A percentile compares a stretch with the other conserved stretches of the same genome.
phyloP scores from a whole-genome alignment of 2,329 filamentous ascomycete genomes.

The Westerdykella sp. region DNA sequence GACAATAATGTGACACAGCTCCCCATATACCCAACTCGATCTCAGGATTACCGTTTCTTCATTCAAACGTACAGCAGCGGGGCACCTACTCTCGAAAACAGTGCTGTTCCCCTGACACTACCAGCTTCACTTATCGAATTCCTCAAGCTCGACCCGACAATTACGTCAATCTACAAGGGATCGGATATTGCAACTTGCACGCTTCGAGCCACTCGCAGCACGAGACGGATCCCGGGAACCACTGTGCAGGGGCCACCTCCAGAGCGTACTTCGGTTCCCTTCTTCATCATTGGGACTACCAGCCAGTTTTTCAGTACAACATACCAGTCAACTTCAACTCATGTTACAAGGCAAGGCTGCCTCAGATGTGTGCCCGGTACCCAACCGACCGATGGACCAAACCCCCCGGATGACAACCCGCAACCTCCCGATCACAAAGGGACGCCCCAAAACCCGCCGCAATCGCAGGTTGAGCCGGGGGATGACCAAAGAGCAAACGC shows the following conservation, averaged over 20 bases:
- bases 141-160: constrained; percentile 15
- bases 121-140: constrained; percentile 19
- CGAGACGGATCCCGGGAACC: not conserved
- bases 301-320: constrained; percentile 23
- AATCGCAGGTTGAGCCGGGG: not conserved
- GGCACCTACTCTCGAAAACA: not conserved
- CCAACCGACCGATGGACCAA: not conserved
- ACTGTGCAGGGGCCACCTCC: not conserved
- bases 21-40: constrained; percentile 15
- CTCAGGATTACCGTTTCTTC: constrained; percentile 22
- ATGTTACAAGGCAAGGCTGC: constrained; percentile 23
- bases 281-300: not conserved
- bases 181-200: constrained; percentile 29
- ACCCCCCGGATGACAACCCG: constrained; percentile 1
- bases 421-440: constrained; percentile 2
- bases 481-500: constrained; percentile 3
- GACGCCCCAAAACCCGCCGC: not conserved
- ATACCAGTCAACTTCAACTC: constrained; percentile 19
- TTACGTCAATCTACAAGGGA: constrained; percentile 17
- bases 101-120: constrained; percentile 8
- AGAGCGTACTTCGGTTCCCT: not conserved
- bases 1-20: constrained; percentile 7
- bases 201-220: not conserved
- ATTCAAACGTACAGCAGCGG: constrained; percentile 15
- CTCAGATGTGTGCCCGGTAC: constrained; percentile 9